Percentiles rank a stretch among this genome's conserved stretches.
Conservation (phyloP, 345 rosid species). For the Eucalyptus marginata region DNA sequence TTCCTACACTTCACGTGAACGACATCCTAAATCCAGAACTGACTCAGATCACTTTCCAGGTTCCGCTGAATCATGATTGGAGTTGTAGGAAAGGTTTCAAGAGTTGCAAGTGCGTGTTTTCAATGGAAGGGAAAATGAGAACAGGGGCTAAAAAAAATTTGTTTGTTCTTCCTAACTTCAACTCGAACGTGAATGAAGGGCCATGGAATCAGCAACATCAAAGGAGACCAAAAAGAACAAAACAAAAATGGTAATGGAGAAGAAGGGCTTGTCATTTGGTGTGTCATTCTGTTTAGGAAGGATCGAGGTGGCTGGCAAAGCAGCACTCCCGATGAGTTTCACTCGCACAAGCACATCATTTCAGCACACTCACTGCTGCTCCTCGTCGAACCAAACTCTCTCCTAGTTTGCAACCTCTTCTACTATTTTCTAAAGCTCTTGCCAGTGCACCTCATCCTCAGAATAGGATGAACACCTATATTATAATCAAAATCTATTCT, state of each 20-base stretch:
- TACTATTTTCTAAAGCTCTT: not conserved
- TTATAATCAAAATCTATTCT: not conserved
- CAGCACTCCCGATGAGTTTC: not conserved
- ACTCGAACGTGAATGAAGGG: not conserved
- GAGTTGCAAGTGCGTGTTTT: not conserved
- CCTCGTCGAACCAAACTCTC: not conserved
- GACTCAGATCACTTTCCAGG: not conserved
- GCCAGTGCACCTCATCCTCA: not conserved
- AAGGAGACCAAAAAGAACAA: not conserved
- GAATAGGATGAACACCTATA: not conserved
- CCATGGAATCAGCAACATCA: not conserved
- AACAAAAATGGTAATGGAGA: not conserved
- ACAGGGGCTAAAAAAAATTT: not conserved
- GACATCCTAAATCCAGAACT: not conserved
- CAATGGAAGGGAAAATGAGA: not conserved
- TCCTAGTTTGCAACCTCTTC: not conserved
- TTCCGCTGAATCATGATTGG: not conserved
- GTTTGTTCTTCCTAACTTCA: not conserved
- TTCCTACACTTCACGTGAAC: not conserved
- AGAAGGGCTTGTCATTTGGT: not conserved
- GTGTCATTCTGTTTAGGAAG: not conserved
- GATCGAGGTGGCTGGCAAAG: not conserved
- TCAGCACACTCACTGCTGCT: not conserved
- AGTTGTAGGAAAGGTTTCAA: not conserved
- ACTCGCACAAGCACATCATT: not conserved